phyloP scores from a whole-genome alignment of 2,329 filamentous ascomycete species.

The Fusarium dimerum region DNA sequence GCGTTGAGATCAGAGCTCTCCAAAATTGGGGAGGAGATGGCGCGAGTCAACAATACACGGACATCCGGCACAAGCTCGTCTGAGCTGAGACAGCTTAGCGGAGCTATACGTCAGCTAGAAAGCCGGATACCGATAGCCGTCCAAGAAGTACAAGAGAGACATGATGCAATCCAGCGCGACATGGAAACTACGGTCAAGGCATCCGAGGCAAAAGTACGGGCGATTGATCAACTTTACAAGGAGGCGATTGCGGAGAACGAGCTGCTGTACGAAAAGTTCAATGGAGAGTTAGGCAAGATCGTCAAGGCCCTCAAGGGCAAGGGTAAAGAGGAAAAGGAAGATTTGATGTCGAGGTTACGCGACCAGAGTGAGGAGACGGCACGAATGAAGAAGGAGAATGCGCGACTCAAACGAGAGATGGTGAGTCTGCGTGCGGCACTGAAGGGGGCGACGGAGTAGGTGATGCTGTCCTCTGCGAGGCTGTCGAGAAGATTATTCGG shows the following conservation, averaged over 20 bases:
- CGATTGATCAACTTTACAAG: slow-evolving; percentile 85
- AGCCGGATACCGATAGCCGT: slow-evolving; percentile 62
- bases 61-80: slow-evolving; percentile 32
- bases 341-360: slow-evolving; percentile 69
- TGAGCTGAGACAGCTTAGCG: slow-evolving; percentile 52
- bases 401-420: slow-evolving; percentile 78
- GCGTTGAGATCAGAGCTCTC: slow-evolving; percentile 74
- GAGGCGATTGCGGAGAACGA: slow-evolving; percentile 91
- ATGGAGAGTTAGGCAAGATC: slow-evolving; percentile 84
- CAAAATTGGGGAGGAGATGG: slow-evolving; percentile 80
- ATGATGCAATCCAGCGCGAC: slow-evolving; percentile 67
- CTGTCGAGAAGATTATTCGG: slow-evolving; percentile 18
- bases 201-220: slow-evolving; percentile 75
- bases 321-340: slow-evolving; percentile 76
- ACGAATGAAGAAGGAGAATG: slow-evolving; percentile 81
- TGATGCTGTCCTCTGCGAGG: slow-evolving; percentile 25
- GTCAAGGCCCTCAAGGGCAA: slow-evolving; percentile 72
- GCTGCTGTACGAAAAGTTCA: slow-evolving; percentile 87
- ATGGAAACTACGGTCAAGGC: slow-evolving; percentile 71
- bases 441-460: slow-evolving; percentile 44
- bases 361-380: slow-evolving; percentile 77
- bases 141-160: slow-evolving; percentile 60
- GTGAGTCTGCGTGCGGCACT: slow-evolving; percentile 64
- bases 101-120: slow-evolving; percentile 67
- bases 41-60: slow-evolving; percentile 49